Base-by-base conservation (phyloP, 1,139 yeast species). In the Zhuliangozyma parablackwelliae region DNA sequence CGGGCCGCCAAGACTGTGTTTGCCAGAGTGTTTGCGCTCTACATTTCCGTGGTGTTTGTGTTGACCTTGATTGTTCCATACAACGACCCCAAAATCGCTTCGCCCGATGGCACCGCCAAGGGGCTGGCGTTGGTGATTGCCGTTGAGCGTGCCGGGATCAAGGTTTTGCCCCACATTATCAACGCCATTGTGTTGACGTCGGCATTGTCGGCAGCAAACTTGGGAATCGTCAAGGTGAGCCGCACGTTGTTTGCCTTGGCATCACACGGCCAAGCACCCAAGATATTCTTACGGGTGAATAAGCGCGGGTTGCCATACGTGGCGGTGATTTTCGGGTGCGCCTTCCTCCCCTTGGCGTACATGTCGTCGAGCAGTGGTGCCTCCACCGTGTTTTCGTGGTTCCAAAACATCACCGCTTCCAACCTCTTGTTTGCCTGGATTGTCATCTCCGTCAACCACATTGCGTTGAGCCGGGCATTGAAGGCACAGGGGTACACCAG, bases 111-210 rank as follows among this genome's bases (percentile, higher is more conserved):
- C 31, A 72, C 72, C 37, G 78, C 78, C 6, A 59, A 69, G 7
- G 65, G 75, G 2, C 75, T 80, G 6, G 80, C 82, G 5, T 75
- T 71, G 47, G 80, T 75, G 28, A 65, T 75, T 48, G 80, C 79
- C 21, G 67, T 75, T 33, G 59, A 65, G 38, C 60, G 63, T 34
- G 78, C 78, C 2, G 74, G 75, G 23, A 75, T 75, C 40, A 60
- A 57, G 30, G 77, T 63, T 1, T 53, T 76, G 24, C 77, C 78
- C 10, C 71, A 69, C 45, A 62, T 76, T 37, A 63, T 75, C 45
- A 75, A 75, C 49, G 80, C 68, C 2, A 65, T 70, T 40, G 70
- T 74, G 28, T 50, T 75, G 36, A 63, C 75, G 0, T 71, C 78
- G 30, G 80, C 80, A 2, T 70, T 73, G 59, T 70, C 78, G 11